phyloP scores from a whole-genome alignment of 2,329 filamentous ascomycete species.

The Allantophomopsis lycopodina region DNA sequence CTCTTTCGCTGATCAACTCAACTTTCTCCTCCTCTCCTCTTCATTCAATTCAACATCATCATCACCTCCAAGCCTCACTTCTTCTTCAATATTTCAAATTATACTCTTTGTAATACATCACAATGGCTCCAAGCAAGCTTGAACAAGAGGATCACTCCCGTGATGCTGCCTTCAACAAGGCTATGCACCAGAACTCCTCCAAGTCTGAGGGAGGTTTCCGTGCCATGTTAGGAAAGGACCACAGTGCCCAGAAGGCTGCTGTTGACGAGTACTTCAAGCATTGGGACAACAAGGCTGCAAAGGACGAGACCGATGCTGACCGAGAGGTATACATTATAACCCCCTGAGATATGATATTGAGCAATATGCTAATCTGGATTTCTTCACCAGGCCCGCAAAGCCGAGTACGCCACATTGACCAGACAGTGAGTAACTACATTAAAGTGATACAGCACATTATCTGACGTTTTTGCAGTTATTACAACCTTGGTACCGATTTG shows the following conservation, averaged over 20 bases:
- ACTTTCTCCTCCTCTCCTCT: too few species aligned
- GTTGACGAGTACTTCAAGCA: constrained; percentile 94
- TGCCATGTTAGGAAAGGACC: constrained; percentile 79
- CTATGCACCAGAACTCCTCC: constrained; percentile 62
- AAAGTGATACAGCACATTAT: too few species aligned
- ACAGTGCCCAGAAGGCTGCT: constrained; percentile 63
- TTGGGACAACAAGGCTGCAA: constrained; percentile 74
- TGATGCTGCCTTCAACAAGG: constrained; percentile 85
- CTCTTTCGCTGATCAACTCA: too few species aligned
- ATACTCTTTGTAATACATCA: constrained; percentile 2
- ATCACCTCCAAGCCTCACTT: too few species aligned
- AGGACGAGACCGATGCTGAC: constrained; percentile 69
- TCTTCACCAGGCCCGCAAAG: constrained; percentile 50
- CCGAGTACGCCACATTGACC: constrained; percentile 86
- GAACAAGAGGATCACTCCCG: constrained; percentile 73
- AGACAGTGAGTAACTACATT: constrained; percentile 53
- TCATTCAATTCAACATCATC: too few species aligned
- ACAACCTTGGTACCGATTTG: constrained; percentile 90
- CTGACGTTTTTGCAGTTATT: constrained; percentile 47
- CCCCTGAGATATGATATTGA: neutral
- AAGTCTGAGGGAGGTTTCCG: constrained; percentile 58
- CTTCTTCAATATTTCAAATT: too few species aligned
- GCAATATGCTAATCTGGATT: neutral
- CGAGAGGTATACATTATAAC: constrained; percentile 49
- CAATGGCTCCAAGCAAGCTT: constrained; percentile 29